These are phyloP conservation scores for Mesembryanthemum crystallinum DNA, from an alignment of 148 eudicot genomes.

Conservation along the genomic window DNA sequence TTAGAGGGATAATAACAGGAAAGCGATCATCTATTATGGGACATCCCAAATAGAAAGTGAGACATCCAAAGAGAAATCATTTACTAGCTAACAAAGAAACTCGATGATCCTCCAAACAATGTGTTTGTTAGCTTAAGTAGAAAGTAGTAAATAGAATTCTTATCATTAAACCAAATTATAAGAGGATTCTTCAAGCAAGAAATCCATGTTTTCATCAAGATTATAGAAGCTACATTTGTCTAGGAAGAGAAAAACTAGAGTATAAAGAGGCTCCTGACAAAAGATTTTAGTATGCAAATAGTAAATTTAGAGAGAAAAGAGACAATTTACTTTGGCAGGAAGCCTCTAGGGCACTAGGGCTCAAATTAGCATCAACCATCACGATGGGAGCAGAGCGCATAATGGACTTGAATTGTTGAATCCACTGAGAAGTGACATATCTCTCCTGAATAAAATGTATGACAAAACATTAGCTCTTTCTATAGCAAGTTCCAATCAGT, in stretches of 20 bases:
- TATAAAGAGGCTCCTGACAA: not conserved
- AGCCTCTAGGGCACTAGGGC: conserved; percentile 52
- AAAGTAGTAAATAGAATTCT: not conserved
- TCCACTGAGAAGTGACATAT: conserved; percentile 75
- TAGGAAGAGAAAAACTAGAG: not conserved
- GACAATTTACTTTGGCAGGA: conserved; percentile 59
- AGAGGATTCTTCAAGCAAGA: not conserved
- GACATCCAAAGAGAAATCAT: not conserved
- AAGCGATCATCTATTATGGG: not conserved
- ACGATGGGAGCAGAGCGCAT: conserved; percentile 58
- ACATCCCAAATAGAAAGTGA: not conserved
- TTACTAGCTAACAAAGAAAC: too few species aligned
- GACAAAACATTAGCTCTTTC: conserved; percentile 16
- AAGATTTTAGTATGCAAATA: not conserved
- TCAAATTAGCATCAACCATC: conserved; percentile 96
- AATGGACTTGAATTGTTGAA: conserved; percentile 44
- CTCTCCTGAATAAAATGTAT: conserved; percentile 50
- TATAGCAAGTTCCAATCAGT: not conserved
- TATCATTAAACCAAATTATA: not conserved
- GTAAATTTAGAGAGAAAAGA: not conserved
- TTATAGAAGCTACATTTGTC: not conserved
- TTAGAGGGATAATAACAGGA: too few species aligned
- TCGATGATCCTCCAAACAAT: too few species aligned
- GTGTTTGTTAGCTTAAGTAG: not conserved
- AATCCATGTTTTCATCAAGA: not conserved